Evolutionary conservation across 1,284 basidiomycete genomes (phyloP).

Genomic region (Stereum hirsutum): DNA sequence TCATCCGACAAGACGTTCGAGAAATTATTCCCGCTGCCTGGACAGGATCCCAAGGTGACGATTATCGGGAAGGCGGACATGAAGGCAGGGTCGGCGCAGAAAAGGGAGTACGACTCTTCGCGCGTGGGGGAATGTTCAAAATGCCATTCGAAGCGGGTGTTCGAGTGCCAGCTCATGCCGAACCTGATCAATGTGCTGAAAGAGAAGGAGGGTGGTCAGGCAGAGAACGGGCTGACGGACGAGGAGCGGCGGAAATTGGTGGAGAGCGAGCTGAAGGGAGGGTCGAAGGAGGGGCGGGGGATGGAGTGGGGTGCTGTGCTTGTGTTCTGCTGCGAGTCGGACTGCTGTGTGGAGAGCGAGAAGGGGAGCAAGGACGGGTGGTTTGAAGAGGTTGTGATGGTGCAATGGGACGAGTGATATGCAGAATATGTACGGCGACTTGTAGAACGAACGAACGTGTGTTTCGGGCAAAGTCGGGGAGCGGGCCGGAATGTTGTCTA

Average conservation of each 20-base stretch:
- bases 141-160: slow-evolving; percentile 55
- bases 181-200: slow-evolving; percentile 71
- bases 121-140: slow-evolving; percentile 46
- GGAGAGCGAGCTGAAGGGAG: slow-evolving; percentile 37
- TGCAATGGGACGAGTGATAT: slow-evolving; percentile 74
- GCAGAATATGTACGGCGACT: too few species aligned
- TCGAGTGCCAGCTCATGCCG: slow-evolving; percentile 85
- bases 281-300: slow-evolving; percentile 29
- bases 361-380: slow-evolving; percentile 40
- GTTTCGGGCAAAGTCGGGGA: too few species aligned
- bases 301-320: slow-evolving; percentile 85
- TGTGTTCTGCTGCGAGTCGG: slow-evolving; percentile 68
- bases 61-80: slow-evolving; percentile 47
- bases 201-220: slow-evolving; percentile 14
- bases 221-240: slow-evolving; percentile 34
- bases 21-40: slow-evolving; percentile 52
- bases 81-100: slow-evolving; percentile 37
- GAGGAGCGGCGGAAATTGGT: slow-evolving; percentile 51
- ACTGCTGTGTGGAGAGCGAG: slow-evolving; percentile 45
- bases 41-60: slow-evolving; percentile 28
- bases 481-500: too few species aligned
- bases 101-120: slow-evolving; percentile 39
- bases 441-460: too few species aligned
- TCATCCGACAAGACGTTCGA: slow-evolving; percentile 61
- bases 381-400: slow-evolving; percentile 64